A percentile compares a stretch with the other conserved stretches of the same genome.
These are phyloP conservation scores for Scopulariopsis brevicaulis DNA, from an alignment of 2,329 filamentous ascomycete species.

Conservation along the genomic window DNA sequence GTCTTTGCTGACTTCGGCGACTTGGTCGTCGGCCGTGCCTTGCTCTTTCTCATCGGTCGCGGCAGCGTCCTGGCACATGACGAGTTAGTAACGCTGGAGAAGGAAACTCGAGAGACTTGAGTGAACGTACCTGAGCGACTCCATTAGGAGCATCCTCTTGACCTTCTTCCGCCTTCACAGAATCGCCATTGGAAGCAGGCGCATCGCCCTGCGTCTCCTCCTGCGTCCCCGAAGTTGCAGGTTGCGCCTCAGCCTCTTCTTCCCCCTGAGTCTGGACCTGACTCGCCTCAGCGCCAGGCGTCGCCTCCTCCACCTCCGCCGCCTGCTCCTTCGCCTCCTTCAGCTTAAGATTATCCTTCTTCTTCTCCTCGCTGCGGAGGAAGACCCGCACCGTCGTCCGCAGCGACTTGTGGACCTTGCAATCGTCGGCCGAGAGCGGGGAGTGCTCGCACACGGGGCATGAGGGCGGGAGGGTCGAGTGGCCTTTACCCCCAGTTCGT, in stretches of 20 bases:
- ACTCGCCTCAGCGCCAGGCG: conserved; percentile 10
- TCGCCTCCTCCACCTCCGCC: conserved; percentile 22
- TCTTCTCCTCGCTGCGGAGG: conserved; percentile 83
- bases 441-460: conserved; percentile 92
- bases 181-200: neutral
- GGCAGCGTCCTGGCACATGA: neutral
- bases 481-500: conserved; percentile 39
- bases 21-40: conserved; percentile 2
- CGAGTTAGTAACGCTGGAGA: neutral
- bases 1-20: conserved; percentile 11
- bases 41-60: conserved; percentile 8
- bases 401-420: conserved; percentile 81
- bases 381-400: conserved; percentile 89
- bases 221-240: neutral
- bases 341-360: conserved; percentile 55
- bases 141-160: neutral
- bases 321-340: conserved; percentile 24
- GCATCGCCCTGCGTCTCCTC: neutral
- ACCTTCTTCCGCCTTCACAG: neutral
- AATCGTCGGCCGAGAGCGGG: conserved; percentile 75
- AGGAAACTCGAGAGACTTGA: neutral
- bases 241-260: neutral
- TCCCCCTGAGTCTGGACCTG: neutral
- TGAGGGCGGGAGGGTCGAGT: conserved; percentile 61
- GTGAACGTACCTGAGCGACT: neutral